A percentile compares a stretch with the other conserved stretches of the same genome.
Evolutionary conservation across 1,139 yeast genomes (phyloP).

Genomic region (Suhomyces wounanorum): DNA sequence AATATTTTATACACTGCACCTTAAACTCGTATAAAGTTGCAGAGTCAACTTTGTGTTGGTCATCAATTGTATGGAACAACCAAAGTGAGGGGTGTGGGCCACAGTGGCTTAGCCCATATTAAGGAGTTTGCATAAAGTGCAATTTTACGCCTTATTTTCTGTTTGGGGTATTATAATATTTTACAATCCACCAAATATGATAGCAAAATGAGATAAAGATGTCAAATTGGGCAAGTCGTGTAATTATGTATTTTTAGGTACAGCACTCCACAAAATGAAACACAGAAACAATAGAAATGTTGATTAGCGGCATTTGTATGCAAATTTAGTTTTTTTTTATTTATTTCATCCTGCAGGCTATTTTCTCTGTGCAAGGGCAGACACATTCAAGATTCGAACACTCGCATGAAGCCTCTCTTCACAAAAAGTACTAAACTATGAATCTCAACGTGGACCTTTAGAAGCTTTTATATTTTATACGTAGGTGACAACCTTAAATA

Average conservation of each 20-base stretch:
- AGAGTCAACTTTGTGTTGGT: neutral
- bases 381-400: constrained; percentile 1
- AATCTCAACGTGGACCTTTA: neutral
- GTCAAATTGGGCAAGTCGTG: neutral
- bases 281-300: neutral
- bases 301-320: neutral
- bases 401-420: constrained; percentile 4
- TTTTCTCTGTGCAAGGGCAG: neutral
- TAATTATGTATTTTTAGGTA: neutral
- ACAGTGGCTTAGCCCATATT: neutral
- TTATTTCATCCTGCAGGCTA: neutral
- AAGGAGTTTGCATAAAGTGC: neutral
- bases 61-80: neutral
- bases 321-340: neutral
- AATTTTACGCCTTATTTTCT: neutral
- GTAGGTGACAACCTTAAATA: too few relatives aligned
- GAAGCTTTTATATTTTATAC: neutral
- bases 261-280: neutral
- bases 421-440: neutral
- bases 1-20: neutral
- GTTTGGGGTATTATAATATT: neutral
- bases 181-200: neutral
- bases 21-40: constrained; percentile 1
- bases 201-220: neutral
- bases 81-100: neutral